These are phyloP conservation scores for Euclidium syriacum DNA, from an alignment of 345 rosid genomes.

Conservation along the genomic window DNA sequence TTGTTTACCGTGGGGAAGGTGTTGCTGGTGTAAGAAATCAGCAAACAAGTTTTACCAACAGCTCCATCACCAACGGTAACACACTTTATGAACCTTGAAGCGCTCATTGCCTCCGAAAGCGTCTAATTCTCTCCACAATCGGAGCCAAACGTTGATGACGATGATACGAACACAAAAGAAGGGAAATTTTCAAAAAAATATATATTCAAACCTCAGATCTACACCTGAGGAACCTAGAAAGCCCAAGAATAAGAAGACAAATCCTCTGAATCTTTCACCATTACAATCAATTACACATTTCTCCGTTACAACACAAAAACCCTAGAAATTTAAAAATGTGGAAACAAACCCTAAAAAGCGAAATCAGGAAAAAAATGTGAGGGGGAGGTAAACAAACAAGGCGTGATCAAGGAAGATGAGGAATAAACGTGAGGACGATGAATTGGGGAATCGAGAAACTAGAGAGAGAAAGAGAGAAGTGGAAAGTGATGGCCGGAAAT, in stretches of 20 bases:
- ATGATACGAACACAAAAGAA: neutral
- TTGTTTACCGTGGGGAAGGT: constrained; percentile 29
- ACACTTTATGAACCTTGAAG: constrained; percentile 30
- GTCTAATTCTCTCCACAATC: neutral
- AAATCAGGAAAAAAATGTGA: neutral
- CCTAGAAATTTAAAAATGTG: constrained; percentile 2
- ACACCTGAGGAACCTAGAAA: constrained; percentile 27
- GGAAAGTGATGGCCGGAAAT: constrained; percentile 20
- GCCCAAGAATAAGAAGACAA: neutral
- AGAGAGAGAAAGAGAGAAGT: constrained; percentile 23
- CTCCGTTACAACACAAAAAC: neutral
- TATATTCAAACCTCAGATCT: constrained; percentile 31
- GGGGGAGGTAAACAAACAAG: too few species aligned
- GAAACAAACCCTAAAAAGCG: neutral
- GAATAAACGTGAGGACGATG: constrained; percentile 21
- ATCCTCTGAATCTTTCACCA: constrained; percentile 1
- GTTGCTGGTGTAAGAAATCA: constrained; percentile 31
- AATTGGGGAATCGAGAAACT: constrained; percentile 16
- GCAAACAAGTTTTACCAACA: constrained; percentile 31
- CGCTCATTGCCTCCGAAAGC: constrained; percentile 24
- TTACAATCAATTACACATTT: constrained; percentile 4
- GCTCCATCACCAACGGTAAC: constrained; percentile 34
- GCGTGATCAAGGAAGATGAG: neutral
- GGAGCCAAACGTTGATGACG: neutral
- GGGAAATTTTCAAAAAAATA: neutral